Evolutionary conservation across 495 filamentous ascomycete genomes (phyloP), one percentile per base, ranked within the genome.

Genomic region (Podospora tetraspora): DNA sequence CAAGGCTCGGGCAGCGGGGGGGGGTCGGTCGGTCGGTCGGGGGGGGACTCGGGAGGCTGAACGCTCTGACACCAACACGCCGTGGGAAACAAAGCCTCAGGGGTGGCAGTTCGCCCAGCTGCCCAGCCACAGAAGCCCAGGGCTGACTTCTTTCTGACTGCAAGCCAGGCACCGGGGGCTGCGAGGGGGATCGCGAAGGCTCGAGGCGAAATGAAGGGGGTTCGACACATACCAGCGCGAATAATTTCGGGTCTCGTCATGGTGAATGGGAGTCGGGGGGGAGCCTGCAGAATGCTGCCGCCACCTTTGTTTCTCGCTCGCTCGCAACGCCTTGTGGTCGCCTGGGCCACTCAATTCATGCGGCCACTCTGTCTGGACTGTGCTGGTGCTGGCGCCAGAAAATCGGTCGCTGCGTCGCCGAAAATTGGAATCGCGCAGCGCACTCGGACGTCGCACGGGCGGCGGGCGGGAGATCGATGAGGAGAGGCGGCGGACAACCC

Each of bases 171-270:
- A 67, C 69, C 62, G 24, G 66, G 66, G 37, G 70, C 57, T 63
- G 23, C 63, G 68, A 68, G 68, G 68, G 70, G 72, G 69, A 32
- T 64, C 32, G 69, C 63, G 13, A 43, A 43, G 34, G 34, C 34
- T 43, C 34, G 63, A 71, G 71, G 69, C 63, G 70, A 69, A 63
- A 69, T 37, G 59, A 64, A 69, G 62, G 69, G 69, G 24, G 60
- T 29, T 32, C 32, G 62, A 72, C 65, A 74, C 75, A 71, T 87
- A 93, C 91, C 91, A 74, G 91, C 91, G 79, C 91, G 85, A 77
- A 94, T 88, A 68, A 92, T 91, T 71, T 88, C 84, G 74, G 91
- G 91, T 75, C 90, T 86, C 71, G 90, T 86, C 90, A 93, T 92
- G 72, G 69, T 81, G 81, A 71, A 70, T 66, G 59, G 65, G 62